phyloP scores from a whole-genome alignment of 2,329 filamentous ascomycete genomes.

The Alternaria gansuensis region DNA sequence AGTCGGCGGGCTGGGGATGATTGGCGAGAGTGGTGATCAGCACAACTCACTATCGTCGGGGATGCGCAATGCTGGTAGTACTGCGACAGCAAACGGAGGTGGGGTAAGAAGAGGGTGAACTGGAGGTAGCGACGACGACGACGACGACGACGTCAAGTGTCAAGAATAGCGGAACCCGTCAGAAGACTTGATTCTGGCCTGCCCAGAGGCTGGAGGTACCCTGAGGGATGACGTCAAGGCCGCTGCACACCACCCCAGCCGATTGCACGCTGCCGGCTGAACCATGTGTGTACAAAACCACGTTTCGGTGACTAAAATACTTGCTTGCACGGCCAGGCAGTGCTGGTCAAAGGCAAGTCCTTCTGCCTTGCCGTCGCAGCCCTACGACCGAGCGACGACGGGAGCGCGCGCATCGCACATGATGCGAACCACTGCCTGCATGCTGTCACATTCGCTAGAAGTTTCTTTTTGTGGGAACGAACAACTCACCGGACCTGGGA shows the following conservation, averaged over 20 bases:
- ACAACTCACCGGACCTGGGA: slow-evolving; percentile 26
- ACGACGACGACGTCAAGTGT: slow-evolving; percentile 21
- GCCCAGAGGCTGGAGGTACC: slow-evolving; percentile 15
- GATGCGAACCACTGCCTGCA: slow-evolving; percentile 30
- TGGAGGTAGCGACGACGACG: slow-evolving; percentile 17
- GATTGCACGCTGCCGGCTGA: slow-evolving; percentile 7
- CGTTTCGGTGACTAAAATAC: slow-evolving; percentile 7
- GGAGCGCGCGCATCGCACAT: slow-evolving; percentile 18
- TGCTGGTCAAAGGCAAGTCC: slow-evolving; percentile 7
- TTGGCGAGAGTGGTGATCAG: slow-evolving; percentile 30
- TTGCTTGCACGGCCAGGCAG: slow-evolving; percentile 8
- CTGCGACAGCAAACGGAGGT: slow-evolving; percentile 12
- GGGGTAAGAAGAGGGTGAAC: slow-evolving; percentile 27
- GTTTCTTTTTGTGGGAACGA: slow-evolving; percentile 16
- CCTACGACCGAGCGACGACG: slow-evolving; percentile 11
- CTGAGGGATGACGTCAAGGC: slow-evolving; percentile 16
- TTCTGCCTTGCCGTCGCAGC: slow-evolving; percentile 21
- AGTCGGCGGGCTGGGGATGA: slow-evolving; percentile 20
- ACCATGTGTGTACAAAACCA: not conserved
- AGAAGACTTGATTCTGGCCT: slow-evolving; percentile 26
- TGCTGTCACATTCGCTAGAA: slow-evolving; percentile 17
- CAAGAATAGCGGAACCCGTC: slow-evolving; percentile 24
- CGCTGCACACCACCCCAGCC: slow-evolving; percentile 8
- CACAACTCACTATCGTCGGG: slow-evolving; percentile 15
- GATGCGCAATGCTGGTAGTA: slow-evolving; percentile 18